These are phyloP conservation scores for Podaxis sp. DNA, from an alignment of 768 basidiomycete species.

Conservation along the genomic window DNA sequence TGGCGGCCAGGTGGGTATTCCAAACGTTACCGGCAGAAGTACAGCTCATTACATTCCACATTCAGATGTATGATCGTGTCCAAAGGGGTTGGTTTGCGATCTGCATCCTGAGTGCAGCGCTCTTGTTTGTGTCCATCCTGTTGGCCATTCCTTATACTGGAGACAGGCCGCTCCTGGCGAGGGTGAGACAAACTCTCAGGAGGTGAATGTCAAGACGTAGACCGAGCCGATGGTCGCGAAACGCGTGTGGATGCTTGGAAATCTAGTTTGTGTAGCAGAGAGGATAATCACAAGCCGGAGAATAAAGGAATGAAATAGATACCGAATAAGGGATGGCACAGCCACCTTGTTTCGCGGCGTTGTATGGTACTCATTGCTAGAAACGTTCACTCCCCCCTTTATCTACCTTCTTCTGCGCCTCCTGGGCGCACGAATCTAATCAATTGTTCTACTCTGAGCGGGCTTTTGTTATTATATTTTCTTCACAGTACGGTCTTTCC, in stretches of 20 bases:
- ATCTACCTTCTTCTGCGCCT: not conserved
- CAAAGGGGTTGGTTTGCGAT: constrained; percentile 60
- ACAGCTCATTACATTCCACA: constrained; percentile 9
- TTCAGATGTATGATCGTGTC: constrained; percentile 58
- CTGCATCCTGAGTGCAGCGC: constrained; percentile 43
- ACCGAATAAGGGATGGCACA: constrained; percentile 10
- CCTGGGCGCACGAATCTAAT: not conserved
- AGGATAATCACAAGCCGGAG: not conserved
- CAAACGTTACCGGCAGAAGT: not conserved
- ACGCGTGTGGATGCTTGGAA: not conserved
- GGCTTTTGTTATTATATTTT: not conserved
- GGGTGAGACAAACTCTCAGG: not conserved
- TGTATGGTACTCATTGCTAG: not conserved
- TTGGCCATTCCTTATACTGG: constrained; percentile 51
- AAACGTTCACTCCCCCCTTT: not conserved
- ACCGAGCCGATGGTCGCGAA: not conserved
- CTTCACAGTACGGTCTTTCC: not conserved
- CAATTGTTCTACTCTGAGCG: not conserved
- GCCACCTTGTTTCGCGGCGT: constrained; percentile 6
- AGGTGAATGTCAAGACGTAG: not conserved
- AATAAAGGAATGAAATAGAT: not conserved
- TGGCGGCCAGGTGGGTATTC: constrained; percentile 55
- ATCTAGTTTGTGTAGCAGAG: not conserved
- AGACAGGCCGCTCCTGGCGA: constrained; percentile 33
- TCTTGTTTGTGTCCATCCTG: constrained; percentile 36